These are phyloP conservation scores for Huntiella decipiens DNA, from an alignment of 2,329 filamentous ascomycete species.

Conservation along the genomic window DNA sequence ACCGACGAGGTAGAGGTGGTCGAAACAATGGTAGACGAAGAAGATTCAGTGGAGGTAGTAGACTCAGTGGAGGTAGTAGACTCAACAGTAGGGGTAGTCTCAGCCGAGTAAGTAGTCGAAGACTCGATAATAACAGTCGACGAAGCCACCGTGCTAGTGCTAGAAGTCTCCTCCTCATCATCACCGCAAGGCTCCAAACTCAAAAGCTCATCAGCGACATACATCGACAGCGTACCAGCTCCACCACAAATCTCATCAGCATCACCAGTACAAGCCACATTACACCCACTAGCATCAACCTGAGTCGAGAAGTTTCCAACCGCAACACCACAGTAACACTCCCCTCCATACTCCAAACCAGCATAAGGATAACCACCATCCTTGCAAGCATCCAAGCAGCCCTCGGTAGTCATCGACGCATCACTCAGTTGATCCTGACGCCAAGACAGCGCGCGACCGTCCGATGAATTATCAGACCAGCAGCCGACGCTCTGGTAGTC, in stretches of 20 bases:
- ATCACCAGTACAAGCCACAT: slow-evolving; percentile 33
- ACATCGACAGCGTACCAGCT: slow-evolving; percentile 23
- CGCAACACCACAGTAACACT: slow-evolving; percentile 34
- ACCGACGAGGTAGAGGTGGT: slow-evolving; percentile 10
- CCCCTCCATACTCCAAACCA: slow-evolving; percentile 24
- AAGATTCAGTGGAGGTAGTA: neutral
- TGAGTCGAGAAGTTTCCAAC: slow-evolving; percentile 27
- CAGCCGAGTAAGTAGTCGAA: slow-evolving; percentile 6
- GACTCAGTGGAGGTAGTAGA: slow-evolving; percentile 4
- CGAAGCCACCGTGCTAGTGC: slow-evolving; percentile 8
- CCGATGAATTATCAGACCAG: slow-evolving; percentile 27
- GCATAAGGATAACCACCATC: slow-evolving; percentile 27
- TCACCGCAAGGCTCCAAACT: slow-evolving; percentile 31
- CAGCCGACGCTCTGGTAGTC: slow-evolving; percentile 44
- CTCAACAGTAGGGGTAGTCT: slow-evolving; percentile 3
- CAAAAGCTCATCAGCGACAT: slow-evolving; percentile 28
- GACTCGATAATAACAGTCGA: slow-evolving; percentile 10
- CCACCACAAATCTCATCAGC: slow-evolving; percentile 25
- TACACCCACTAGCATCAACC: slow-evolving; percentile 24
- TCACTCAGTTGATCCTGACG: slow-evolving; percentile 21
- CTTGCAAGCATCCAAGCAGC: slow-evolving; percentile 25
- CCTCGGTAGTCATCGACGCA: slow-evolving; percentile 22
- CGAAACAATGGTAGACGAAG: slow-evolving; percentile 10
- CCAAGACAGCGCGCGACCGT: slow-evolving; percentile 28
- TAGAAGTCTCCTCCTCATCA: slow-evolving; percentile 14